Evolutionary conservation across 768 basidiomycete species (phyloP).

Genomic region (Boletus edulis): DNA sequence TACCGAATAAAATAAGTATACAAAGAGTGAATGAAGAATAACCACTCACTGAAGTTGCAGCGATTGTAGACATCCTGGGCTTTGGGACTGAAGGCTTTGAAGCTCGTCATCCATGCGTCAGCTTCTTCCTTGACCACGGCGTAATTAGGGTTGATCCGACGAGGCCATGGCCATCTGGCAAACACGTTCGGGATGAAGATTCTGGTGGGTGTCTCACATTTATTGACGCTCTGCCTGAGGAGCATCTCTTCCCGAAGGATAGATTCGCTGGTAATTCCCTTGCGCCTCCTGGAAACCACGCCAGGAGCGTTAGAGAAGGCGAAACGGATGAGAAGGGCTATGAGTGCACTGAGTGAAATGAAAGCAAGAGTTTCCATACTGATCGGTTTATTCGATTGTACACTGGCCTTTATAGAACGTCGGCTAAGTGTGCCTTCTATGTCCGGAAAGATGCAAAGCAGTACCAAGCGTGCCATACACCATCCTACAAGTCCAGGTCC

Average conservation of each 20-base stretch:
- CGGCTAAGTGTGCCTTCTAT: too few species aligned
- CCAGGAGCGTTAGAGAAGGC: not conserved
- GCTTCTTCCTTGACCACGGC: conserved; percentile 2
- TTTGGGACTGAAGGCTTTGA: conserved; percentile 9
- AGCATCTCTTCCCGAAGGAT: not conserved
- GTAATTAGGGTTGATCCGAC: conserved; percentile 6
- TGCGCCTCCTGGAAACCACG: not conserved
- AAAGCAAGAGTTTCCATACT: not conserved
- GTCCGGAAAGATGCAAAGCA: too few species aligned
- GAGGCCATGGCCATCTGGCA: conserved; percentile 15
- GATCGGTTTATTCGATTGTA: not conserved
- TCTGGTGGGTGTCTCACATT: not conserved
- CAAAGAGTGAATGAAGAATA: not conserved
- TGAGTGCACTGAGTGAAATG: not conserved
- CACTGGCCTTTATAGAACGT: too few species aligned
- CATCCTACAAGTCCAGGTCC: too few species aligned
- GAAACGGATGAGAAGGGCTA: not conserved
- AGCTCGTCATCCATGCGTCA: conserved; percentile 5
- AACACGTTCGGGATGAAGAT: conserved; percentile 11
- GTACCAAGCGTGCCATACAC: too few species aligned
- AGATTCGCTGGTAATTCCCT: not conserved
- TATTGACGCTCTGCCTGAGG: not conserved
- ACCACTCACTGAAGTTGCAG: conserved; percentile 1
- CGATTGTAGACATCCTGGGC: conserved; percentile 11
- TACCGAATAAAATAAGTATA: not conserved